Evolutionary conservation across 345 rosid species (phyloP), one percentile per base, ranked within the genome.

Genomic region (Salix exigua): DNA sequence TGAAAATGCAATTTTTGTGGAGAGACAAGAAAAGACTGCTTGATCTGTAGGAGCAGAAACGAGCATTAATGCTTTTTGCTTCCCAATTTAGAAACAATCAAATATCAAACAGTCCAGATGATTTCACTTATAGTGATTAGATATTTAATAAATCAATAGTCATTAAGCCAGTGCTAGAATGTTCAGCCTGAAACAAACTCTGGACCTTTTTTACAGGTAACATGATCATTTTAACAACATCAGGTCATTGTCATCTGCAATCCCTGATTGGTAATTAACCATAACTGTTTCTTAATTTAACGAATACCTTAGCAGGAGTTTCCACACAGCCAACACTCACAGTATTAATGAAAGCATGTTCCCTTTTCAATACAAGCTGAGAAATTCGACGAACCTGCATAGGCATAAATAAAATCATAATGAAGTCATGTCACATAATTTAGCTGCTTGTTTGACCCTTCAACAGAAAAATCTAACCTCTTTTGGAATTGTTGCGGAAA

Each of bases 401-500:
- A 77, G 51, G 62, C 71, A 75, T 2, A 58, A 37, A 37, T 12
- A 66, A 35, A 37, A 31, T 69, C 69, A 66, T 7, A 66, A 30
- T 73, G 37, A 10, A 73, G 72, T 70, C 67, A 78, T 37, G 75
- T 50, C 62, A 38, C 6, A 46, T 68, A 65, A 63, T 18, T 33
- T 19, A 28, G 42, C 18, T 42, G 58, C 17, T 63, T 72, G 35
- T 62, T 48, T 44, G 30, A 72, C 61, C 46, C 46, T 37, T 33
- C 40, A 83, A 70, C 33, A 53, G 38, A 67, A 28, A 76, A 60
- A 75, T 42, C 68, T 79, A 77, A 94, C 98, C 94, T 96, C 99
- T 84, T 91, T 96, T 5, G 97, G 97, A 75, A 96, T 82, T 80
- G 99, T 94, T 58, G 99, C 95, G 30, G 97, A 91, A 81, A 94